phyloP scores from a whole-genome alignment of 345 rosid species.

The Populus alba region DNA sequence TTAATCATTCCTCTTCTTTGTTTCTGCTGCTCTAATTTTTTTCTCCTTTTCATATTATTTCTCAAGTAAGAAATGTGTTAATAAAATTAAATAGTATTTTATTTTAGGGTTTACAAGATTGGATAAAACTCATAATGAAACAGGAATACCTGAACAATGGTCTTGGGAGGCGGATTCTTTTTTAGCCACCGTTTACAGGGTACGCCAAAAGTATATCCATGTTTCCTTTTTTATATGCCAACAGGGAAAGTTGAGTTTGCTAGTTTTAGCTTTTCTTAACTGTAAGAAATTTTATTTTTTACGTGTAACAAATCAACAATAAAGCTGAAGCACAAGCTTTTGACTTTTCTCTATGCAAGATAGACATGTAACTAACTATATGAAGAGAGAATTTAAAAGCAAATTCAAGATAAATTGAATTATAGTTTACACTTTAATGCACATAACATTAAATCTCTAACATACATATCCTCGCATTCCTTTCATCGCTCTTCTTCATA shows the following conservation, averaged over 20 bases:
- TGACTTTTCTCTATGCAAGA: not conserved
- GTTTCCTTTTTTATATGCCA: too few relatives aligned
- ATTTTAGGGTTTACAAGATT: too few relatives aligned
- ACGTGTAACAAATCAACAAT: not conserved
- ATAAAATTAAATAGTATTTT: too few relatives aligned
- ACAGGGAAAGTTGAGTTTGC: too few relatives aligned
- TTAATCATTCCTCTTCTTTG: not conserved
- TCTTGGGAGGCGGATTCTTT: too few relatives aligned
- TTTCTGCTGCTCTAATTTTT: not conserved
- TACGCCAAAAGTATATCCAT: too few relatives aligned
- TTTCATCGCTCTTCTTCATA: constrained; percentile 17
- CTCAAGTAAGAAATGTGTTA: not conserved
- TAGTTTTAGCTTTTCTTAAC: too few relatives aligned
- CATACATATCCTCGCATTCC: not conserved
- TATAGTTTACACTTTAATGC: not conserved
- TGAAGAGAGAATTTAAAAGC: not conserved
- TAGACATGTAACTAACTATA: not conserved
- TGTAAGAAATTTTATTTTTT: too few relatives aligned
- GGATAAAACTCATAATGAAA: too few relatives aligned
- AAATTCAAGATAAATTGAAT: constrained; percentile 2
- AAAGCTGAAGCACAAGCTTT: not conserved
- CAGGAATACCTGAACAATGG: too few relatives aligned
- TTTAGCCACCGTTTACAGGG: too few relatives aligned
- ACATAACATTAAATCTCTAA: constrained; percentile 1
- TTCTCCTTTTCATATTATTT: not conserved